Conservation (phyloP, 1,139 yeast genomes). For the Debaryomycetaceae sp. region DNA sequence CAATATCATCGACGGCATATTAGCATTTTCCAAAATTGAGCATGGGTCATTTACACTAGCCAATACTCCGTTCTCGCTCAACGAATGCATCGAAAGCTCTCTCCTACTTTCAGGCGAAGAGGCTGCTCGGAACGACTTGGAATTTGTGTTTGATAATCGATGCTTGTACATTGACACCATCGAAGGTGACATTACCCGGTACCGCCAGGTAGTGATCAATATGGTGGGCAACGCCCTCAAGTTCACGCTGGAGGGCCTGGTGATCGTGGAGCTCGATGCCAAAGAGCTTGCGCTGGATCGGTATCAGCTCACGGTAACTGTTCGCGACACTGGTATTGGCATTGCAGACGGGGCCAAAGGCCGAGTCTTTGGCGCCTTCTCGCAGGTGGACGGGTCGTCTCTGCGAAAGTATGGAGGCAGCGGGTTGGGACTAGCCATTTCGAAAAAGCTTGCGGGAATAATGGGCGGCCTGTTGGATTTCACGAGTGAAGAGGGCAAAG, state of each 20-base stretch:
- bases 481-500: conserved; percentile 40
- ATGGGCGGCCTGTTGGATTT: conserved; percentile 49
- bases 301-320: conserved; percentile 31
- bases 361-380: conserved; percentile 48
- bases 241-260: conserved; percentile 39
- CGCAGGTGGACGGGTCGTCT: conserved; percentile 52
- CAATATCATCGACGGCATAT: conserved; percentile 45
- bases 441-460: conserved; percentile 44
- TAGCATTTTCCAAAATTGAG: conserved; percentile 47
- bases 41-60: conserved; percentile 43
- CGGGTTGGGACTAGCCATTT: conserved; percentile 50
- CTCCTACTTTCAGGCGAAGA: conserved; percentile 44
- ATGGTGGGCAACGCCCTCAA: conserved; percentile 49
- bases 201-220: conserved; percentile 44
- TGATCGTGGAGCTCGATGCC: conserved; percentile 29
- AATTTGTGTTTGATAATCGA: conserved; percentile 36
- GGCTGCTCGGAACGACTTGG: conserved; percentile 35
- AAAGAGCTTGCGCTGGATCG: conserved; percentile 19
- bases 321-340: conserved; percentile 54
- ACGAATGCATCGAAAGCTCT: conserved; percentile 43
- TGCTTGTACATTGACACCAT: conserved; percentile 33
- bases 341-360: conserved; percentile 37
- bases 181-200: conserved; percentile 41
- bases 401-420: conserved; percentile 50
- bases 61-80: conserved; percentile 36